Evolutionary conservation across 495 filamentous ascomycete species (phyloP), one percentile per base, ranked within the genome.

Genomic region (Penicillium egyptiacum): DNA sequence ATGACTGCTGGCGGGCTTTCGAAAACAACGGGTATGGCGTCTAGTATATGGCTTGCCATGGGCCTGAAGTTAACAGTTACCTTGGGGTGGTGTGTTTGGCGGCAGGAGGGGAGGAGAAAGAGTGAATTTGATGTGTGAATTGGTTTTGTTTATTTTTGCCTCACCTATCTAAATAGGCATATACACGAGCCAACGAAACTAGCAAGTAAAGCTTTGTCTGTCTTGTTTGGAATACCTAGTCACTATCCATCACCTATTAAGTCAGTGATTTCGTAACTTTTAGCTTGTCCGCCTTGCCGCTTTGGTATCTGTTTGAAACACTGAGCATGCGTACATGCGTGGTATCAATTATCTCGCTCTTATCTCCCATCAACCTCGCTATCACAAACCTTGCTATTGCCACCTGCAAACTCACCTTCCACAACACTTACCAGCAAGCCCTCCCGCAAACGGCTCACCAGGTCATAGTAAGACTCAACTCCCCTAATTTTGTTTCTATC

Each of bases 1-100:
- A 74, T 75, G 69, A 72, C 71, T 0, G 70, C 72, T 1, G 74
- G 74, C 0, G 71, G 71, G 1, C 50, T 77, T 23, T 67, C 68
- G 1, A 70, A 68, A 55, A 52, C 65, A 7, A 60, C 67, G 0
- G 42, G 39, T 5, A 66, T 77, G 64, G 61, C 68, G 3, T 61
- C 65, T 28, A 70, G 71, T 49, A 61, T 75, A 40, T 77, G 74
- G 74, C 53, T 75, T 47, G 74, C 70, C 3, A 67, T 72, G 50
- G 66, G 61, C 5, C 58, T 77, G 58, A 77, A 77, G 48, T 26
- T 64, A 22, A 20, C 20, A 7, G 69, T 77, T 31, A 73, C 69
- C 0, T 16, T 68, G 9, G 59, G 56, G 17, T 76, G 65, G 66
- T 57, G 70, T 50, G 53, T 75, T 7, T 75, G 72, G 72, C 68